phyloP scores from a whole-genome alignment of 352 stramenopile genomes.

The Pythium volutum region DNA sequence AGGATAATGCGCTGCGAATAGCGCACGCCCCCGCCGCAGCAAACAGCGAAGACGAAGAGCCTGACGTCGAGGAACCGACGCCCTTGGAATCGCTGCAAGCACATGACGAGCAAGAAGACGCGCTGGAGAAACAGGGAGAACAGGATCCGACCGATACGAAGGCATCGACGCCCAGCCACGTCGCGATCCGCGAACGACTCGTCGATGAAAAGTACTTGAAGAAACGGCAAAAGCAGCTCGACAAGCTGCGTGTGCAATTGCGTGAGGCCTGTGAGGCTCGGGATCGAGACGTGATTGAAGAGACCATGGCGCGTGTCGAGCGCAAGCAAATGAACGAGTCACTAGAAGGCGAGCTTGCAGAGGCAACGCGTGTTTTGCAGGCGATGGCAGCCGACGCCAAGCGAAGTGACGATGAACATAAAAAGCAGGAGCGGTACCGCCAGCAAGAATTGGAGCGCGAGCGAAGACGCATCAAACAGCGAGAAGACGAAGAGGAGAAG shows the following conservation, averaged over 20 bases:
- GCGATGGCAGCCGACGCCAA: constrained; percentile 29
- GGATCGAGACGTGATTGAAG: constrained; percentile 48
- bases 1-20: constrained; percentile 12
- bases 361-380: constrained; percentile 41
- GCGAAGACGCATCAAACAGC: not conserved
- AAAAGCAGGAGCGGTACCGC: constrained; percentile 28
- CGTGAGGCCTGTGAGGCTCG: constrained; percentile 34
- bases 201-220: constrained; percentile 76
- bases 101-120: not conserved
- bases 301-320: constrained; percentile 61
- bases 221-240: constrained; percentile 72
- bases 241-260: constrained; percentile 57
- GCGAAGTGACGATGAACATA: constrained; percentile 13
- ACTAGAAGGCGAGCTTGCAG: constrained; percentile 49
- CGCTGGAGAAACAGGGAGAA: not conserved
- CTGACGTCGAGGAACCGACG: constrained; percentile 21
- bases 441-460: constrained; percentile 29
- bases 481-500: not conserved
- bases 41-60: constrained; percentile 22
- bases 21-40: not conserved
- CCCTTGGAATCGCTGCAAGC: constrained; percentile 6
- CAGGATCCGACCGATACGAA: not conserved
- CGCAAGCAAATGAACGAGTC: constrained; percentile 78
- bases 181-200: constrained; percentile 42
- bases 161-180: constrained; percentile 21